Evolutionary conservation across 2,329 filamentous ascomycete species (phyloP), one percentile per base, ranked within the genome.

Genomic region (Thielaviopsis ethacetica): DNA sequence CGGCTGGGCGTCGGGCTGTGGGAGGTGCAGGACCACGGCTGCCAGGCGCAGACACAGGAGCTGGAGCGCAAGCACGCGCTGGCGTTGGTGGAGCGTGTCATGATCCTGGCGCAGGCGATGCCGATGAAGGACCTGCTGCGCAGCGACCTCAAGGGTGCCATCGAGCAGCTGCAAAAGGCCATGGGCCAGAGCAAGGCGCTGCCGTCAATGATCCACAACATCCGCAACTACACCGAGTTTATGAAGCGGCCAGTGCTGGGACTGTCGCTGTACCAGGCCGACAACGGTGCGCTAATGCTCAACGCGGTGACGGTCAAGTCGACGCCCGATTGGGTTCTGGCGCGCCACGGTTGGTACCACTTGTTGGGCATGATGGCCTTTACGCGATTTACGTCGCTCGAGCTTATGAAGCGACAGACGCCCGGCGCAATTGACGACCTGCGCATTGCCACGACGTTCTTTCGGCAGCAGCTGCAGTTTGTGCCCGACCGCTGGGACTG

Each of bases 51-150:
- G n/a, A 4, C 81, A 0, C 87, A 95, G 65, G 83, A 83, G 61
- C 75, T 97, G 1, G 90, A 95, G 67, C 85, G 84, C 65, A 79
- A 82, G 44, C 88, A 88, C 60, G 91, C 91, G 0, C 78, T 91
- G 66, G 83, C 86, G 63, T 78, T 96, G 54, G 82, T 95, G 12
- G 87, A 95, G 62, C 87, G 91, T 66, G 81, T 97, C 44, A 85
- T 94, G 66, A 75, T 81, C 41, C 82, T 96, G 60, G 88, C 88
- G 1, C 84, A 85, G 55, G 84, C 86, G 62, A 85, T 96, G 75
- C 84, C 88, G 22, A 86, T 95, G 73, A 95, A 91, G 66, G 93
- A 97, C 64, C 73, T 97, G 19, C 81, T 90, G 17, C 97, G 95
- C 69, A 93, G 90, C 17, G 89, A 97, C 59, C 75, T 98, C 58